phyloP scores from a whole-genome alignment of 2,329 filamentous ascomycete genomes.

The Colletotrichum orchidophilum region DNA sequence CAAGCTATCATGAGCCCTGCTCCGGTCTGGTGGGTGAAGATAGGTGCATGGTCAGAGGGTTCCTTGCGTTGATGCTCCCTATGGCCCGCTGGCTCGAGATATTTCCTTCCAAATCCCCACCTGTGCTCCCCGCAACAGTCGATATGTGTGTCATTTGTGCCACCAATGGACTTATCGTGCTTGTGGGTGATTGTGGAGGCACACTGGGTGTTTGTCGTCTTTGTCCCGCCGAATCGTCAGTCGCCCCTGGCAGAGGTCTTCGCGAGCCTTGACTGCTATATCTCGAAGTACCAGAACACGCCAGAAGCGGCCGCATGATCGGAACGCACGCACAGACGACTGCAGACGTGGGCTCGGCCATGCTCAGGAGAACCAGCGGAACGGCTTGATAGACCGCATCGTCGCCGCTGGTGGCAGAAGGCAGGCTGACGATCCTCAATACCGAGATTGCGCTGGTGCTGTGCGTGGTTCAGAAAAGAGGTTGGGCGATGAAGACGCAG shows the following conservation, averaged over 20 bases:
- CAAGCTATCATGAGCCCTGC: neutral
- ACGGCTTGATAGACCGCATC: neutral
- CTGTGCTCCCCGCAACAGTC: neutral
- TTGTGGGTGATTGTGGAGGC: neutral
- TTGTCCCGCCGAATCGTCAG: neutral
- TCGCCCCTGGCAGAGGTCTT: neutral
- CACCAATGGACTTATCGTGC: no score
- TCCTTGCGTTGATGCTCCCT: neutral
- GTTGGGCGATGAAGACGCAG: no score
- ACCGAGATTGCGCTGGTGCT: conserved; percentile 18
- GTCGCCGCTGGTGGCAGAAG: fast-evolving
- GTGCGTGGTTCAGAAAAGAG: neutral
- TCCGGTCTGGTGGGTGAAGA: neutral
- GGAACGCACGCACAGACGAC: conserved; percentile 7
- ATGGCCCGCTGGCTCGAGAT: neutral
- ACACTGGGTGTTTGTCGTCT: neutral
- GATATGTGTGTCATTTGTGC: neutral
- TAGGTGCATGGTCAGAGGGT: neutral
- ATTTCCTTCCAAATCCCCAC: neutral
- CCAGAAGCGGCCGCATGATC: conserved; percentile 1
- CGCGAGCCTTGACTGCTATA: neutral
- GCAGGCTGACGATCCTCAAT: neutral
- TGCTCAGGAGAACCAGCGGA: neutral
- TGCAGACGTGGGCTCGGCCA: conserved; percentile 1
- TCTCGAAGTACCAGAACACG: neutral